Conservation (phyloP, 73 alveolate genomes). For the Tetrahymena thermophila region DNA sequence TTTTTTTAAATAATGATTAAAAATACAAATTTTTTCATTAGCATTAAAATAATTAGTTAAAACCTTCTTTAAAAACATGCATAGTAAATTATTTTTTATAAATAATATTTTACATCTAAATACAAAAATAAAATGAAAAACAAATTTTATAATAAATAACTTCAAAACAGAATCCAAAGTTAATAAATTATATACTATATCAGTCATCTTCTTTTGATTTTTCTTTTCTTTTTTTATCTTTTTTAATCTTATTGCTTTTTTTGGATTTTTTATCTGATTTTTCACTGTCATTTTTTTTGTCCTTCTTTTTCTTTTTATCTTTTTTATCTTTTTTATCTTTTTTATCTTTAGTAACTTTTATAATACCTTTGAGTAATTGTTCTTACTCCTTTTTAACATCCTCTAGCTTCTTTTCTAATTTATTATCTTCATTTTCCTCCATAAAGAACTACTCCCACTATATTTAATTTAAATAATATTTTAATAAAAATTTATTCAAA, state of each 20-base stretch:
- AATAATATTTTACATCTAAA: no score
- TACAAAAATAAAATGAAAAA: no score
- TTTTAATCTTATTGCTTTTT: background rate
- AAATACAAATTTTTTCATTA: no score
- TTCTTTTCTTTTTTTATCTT: background rate
- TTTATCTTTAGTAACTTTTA: background rate
- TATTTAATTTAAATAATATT: background rate
- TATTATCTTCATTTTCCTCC: conserved; percentile 62
- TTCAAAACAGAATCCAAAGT: no score
- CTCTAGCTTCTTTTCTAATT: conserved; percentile 49
- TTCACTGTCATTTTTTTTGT: background rate
- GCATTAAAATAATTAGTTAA: no score
- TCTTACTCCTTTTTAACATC: background rate
- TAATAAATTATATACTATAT: background rate
- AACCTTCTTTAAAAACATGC: no score
- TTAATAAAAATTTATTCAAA: background rate
- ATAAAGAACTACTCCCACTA: conserved; percentile 82
- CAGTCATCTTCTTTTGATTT: background rate
- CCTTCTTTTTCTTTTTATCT: background rate
- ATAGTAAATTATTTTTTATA: no score
- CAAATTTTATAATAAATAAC: no score
- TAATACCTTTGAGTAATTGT: background rate
- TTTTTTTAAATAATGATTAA: no score
- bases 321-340: conserved; percentile 4
- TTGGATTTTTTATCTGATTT: background rate